phyloP scores from a whole-genome alignment of 192 early-diverging fungal species.

The Borealophlyctis nickersoniae region DNA sequence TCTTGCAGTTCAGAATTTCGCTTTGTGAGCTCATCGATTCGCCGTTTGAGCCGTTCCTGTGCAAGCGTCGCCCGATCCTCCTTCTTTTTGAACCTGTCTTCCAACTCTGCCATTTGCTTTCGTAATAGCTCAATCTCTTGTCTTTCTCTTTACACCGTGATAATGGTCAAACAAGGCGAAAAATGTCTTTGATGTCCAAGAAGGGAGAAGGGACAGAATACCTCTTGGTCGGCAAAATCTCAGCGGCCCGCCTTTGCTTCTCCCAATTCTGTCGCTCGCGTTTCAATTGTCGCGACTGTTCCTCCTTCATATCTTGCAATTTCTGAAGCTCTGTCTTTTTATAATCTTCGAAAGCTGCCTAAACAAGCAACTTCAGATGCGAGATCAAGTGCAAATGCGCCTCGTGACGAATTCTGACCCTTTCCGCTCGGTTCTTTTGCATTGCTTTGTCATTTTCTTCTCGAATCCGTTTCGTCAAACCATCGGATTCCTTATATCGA shows the following conservation, averaged over 20 bases:
- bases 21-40: slow-evolving; percentile 32
- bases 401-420: background rate
- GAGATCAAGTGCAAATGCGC: background rate
- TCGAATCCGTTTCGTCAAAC: background rate
- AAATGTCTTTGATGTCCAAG: background rate
- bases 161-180: background rate
- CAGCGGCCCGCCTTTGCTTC: slow-evolving; percentile 27
- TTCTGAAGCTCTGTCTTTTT: slow-evolving; percentile 6
- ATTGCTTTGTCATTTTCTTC: background rate
- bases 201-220: background rate
- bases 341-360: slow-evolving; percentile 16
- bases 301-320: background rate
- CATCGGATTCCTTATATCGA: background rate
- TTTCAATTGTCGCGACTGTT: slow-evolving; percentile 9
- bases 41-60: slow-evolving; percentile 26
- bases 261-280: slow-evolving; percentile 25
- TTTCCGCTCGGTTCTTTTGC: background rate
- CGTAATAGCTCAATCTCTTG: slow-evolving; percentile 40
- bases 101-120: slow-evolving; percentile 25
- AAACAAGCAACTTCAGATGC: background rate
- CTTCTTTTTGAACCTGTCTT: slow-evolving; percentile 20
- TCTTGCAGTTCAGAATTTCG: slow-evolving; percentile 30
- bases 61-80: slow-evolving; percentile 23
- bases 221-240: slow-evolving; percentile 35
- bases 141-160: slow-evolving; percentile 28